Percentiles rank a stretch among this genome's conserved stretches.
These are phyloP conservation scores for Lachnellula subtilissima DNA, from an alignment of 2,329 filamentous ascomycete species.

Conservation along the genomic window DNA sequence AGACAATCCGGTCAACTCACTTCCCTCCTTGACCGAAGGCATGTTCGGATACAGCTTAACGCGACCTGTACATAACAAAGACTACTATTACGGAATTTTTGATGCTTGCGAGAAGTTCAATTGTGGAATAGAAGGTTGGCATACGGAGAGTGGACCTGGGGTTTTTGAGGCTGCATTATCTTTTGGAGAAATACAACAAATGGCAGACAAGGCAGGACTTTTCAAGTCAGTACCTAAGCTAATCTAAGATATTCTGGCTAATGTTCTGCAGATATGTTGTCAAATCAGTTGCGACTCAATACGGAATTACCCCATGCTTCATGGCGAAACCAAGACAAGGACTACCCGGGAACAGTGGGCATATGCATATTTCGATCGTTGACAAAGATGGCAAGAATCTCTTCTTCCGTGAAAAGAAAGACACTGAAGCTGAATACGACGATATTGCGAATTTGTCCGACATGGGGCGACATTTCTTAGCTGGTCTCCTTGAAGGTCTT, in stretches of 20 bases:
- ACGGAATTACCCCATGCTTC: constrained; percentile 93
- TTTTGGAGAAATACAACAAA: constrained; percentile 79
- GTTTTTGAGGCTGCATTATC: constrained; percentile 95
- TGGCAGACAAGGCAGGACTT: constrained; percentile 86
- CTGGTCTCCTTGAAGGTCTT: constrained; percentile 80
- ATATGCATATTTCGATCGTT: constrained; percentile 89
- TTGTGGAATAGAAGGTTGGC: constrained; percentile 88
- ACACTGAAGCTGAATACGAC: constrained; percentile 65
- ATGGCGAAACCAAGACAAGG: constrained; percentile 96
- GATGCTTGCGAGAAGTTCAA: constrained; percentile 72
- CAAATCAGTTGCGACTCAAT: constrained; percentile 80
- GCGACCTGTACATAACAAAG: constrained; percentile 80
- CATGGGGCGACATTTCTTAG: constrained; percentile 86
- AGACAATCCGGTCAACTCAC: constrained; percentile 65
- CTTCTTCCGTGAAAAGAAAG: constrained; percentile 67
- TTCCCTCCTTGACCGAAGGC: constrained; percentile 80
- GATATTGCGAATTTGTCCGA: constrained; percentile 82
- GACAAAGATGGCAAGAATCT: constrained; percentile 79
- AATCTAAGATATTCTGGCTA: constrained; percentile 2
- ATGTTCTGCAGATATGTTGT: constrained; percentile 62
- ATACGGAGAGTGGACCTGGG: constrained; percentile 88
- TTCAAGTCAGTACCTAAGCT: constrained; percentile 65
- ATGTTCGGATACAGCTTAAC: constrained; percentile 96
- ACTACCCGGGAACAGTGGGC: constrained; percentile 88
- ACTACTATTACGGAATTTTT: constrained; percentile 87